Base-by-base conservation (phyloP, 495 filamentous ascomycete genomes). In the Aspergillus panamensis region DNA sequence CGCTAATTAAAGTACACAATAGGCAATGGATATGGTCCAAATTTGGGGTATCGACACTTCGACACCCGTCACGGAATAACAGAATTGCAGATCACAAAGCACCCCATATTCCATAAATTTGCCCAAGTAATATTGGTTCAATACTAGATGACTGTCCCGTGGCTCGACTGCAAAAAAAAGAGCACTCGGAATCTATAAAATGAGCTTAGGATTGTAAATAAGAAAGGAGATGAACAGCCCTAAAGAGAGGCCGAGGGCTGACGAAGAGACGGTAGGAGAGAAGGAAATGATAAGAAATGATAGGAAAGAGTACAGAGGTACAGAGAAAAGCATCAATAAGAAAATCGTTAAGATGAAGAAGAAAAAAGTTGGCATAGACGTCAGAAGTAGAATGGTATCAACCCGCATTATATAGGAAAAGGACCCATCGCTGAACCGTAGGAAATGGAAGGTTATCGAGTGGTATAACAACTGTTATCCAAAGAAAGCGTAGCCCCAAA, bases 321-420 rank as follows among this genome's bases (percentile, higher is more conserved):
- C 42, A 45, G 16, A 44, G 40, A 45, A 45, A 20, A n/a, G 16
- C 42, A 45, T 45, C 42, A 45, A 7, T 7, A 57, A 57, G 45
- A 21, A 60, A 59, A 45, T 69, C 66, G 58, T 69, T 25, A 25
- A 25, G 25, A 25, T 25, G 25, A 55, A 67, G 47, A 44, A 62
- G 59, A 56, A 62, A 51, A 68, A 47, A 37, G 47, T 53, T 25
- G 48, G 48, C 39, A 58, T 51, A 58, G 42, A 49, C 58, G 51
- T 50, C 30, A 59, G 29, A 53, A 70, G 61, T 51, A 69, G 69
- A 25, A 63, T 73, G 71, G 73, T 74, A 74, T 76, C 73, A 73
- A 67, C 65, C 69, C 68, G 71, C 62, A 67, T 59, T 55, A 62
- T 64, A 64, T 58, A 62, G 51, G 25, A 58, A 62, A 57, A 37